Percentiles rank a stretch among this genome's conserved stretches.
These are phyloP conservation scores for Ampelomyces quisqualis DNA, from an alignment of 2,329 filamentous ascomycete genomes.

Conservation along the genomic window DNA sequence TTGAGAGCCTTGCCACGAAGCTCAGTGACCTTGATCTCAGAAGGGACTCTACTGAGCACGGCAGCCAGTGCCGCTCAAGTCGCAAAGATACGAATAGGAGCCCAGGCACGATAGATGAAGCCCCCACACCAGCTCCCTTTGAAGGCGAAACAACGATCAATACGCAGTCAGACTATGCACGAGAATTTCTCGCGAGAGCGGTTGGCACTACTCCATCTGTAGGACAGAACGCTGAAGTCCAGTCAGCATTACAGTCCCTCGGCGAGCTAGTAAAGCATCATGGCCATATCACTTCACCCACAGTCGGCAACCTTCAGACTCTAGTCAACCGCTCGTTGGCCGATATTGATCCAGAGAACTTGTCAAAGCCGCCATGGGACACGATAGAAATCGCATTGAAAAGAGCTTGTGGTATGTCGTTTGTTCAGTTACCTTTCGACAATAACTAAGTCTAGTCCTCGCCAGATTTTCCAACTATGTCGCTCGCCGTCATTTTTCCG, in stretches of 20 bases:
- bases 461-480: slow-evolving; percentile 35
- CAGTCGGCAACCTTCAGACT: slow-evolving; percentile 9
- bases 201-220: slow-evolving; percentile 39
- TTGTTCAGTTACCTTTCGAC: too few species aligned
- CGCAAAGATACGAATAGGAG: slow-evolving; percentile 15
- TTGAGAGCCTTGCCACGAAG: slow-evolving; percentile 41
- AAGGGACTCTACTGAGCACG: slow-evolving; percentile 21
- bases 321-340: slow-evolving; percentile 28
- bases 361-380: slow-evolving; percentile 38
- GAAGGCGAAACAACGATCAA: slow-evolving; percentile 54
- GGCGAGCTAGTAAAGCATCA: slow-evolving; percentile 36
- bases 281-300: slow-evolving; percentile 18
- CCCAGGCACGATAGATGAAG: slow-evolving; percentile 24
- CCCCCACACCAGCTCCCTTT: slow-evolving; percentile 40
- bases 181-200: slow-evolving; percentile 47
- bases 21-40: slow-evolving; percentile 29
- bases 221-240: slow-evolving; percentile 37
- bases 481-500: slow-evolving; percentile 35
- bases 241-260: slow-evolving; percentile 35
- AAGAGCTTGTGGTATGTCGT: slow-evolving; percentile 31
- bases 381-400: slow-evolving; percentile 27
- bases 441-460: slow-evolving; percentile 3
- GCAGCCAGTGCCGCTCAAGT: slow-evolving; percentile 29
- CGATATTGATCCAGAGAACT: slow-evolving; percentile 26
- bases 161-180: slow-evolving; percentile 52